Evolutionary conservation across 768 basidiomycete species (phyloP).

Genomic region (Cyclocybe aegerita): DNA sequence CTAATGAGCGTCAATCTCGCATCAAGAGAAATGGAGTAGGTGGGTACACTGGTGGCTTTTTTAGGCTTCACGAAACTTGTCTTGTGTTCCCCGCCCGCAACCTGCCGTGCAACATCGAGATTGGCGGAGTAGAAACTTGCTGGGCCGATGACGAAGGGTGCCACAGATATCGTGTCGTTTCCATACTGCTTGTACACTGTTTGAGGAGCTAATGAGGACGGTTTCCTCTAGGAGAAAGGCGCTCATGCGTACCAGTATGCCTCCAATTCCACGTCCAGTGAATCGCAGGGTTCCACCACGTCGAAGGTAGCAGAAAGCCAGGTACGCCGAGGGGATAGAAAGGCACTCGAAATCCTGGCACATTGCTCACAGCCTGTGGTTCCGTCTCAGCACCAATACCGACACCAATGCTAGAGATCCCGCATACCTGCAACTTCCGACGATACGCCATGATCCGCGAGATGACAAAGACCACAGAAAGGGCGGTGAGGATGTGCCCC

Average conservation of each 20-base stretch:
- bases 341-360: slow-evolving; percentile 40
- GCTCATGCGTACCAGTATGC: slow-evolving; percentile 25
- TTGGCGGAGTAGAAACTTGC: slow-evolving; percentile 42
- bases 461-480: slow-evolving; percentile 23
- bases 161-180: slow-evolving; percentile 40
- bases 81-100: slow-evolving; percentile 37
- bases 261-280: slow-evolving; percentile 36
- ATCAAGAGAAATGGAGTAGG: background rate
- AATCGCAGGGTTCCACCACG: slow-evolving; percentile 43
- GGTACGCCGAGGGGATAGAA: slow-evolving; percentile 39
- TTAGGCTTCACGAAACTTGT: slow-evolving; percentile 40
- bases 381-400: too few species aligned
- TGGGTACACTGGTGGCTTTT: slow-evolving; percentile 31
- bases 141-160: slow-evolving; percentile 36
- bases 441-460: slow-evolving; percentile 30
- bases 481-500: slow-evolving; percentile 4
- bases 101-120: slow-evolving; percentile 46
- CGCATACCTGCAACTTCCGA: slow-evolving; percentile 29
- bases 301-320: slow-evolving; percentile 35
- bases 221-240: background rate
- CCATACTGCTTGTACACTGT: slow-evolving; percentile 35
- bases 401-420: background rate
- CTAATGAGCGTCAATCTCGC: slow-evolving; percentile 18
- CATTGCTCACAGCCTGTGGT: slow-evolving; percentile 30
- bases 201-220: background rate